These are phyloP conservation scores for Cercospora beticola DNA, from an alignment of 2,329 filamentous ascomycete genomes.

Conservation along the genomic window DNA sequence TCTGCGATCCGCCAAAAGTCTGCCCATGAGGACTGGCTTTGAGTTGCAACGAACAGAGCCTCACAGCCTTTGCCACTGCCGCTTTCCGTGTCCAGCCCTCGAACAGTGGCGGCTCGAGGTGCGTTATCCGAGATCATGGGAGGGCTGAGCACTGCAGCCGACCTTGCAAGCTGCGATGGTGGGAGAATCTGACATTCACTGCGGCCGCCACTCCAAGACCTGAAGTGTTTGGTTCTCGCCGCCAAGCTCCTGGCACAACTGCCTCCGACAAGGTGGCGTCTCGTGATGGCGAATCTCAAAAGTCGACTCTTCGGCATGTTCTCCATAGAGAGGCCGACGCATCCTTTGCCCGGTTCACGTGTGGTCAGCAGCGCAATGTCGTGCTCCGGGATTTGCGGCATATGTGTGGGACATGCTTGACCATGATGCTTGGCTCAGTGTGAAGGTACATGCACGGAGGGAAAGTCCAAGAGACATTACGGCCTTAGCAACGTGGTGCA, in stretches of 20 bases:
- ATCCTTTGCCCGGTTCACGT: not conserved
- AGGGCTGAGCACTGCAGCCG: not conserved
- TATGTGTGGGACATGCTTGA: not conserved
- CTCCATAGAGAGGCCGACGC: not conserved
- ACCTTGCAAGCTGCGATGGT: not conserved
- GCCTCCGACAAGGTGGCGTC: not conserved
- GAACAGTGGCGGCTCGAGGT: not conserved
- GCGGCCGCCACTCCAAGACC: not conserved
- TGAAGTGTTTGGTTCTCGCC: not conserved
- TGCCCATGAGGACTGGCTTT: not conserved
- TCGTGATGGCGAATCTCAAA: not conserved
- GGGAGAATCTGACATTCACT: not conserved
- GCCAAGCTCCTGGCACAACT: not conserved
- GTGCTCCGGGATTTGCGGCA: slow-evolving; percentile 9
- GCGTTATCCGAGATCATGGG: not conserved
- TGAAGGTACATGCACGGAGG: not conserved
- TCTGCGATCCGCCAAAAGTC: not conserved
- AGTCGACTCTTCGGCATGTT: not conserved
- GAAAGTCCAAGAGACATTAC: not conserved
- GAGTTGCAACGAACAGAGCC: not conserved
- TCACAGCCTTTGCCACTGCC: not conserved
- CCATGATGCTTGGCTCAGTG: not conserved
- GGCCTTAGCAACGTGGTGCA: not conserved
- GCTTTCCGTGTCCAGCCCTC: not conserved
- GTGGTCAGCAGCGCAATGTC: slow-evolving; percentile 2